phyloP scores from a whole-genome alignment of 2,329 filamentous ascomycete species.

The Diplodia scrobiculata region DNA sequence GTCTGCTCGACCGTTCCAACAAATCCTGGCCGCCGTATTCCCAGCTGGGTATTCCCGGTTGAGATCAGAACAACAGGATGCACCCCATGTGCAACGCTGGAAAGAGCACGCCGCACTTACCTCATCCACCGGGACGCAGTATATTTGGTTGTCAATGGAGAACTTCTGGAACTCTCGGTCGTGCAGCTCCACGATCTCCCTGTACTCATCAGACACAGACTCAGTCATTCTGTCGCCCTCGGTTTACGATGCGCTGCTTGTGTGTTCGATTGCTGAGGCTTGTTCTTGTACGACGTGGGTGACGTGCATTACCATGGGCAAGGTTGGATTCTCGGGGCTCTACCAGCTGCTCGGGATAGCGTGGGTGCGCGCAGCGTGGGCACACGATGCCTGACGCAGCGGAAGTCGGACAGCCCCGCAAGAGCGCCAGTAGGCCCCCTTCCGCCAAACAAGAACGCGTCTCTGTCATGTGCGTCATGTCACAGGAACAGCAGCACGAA shows the following conservation, averaged over 20 bases:
- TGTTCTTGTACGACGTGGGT: slow-evolving; percentile 28
- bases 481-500: slow-evolving; percentile 19
- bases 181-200: slow-evolving; percentile 38
- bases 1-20: background rate
- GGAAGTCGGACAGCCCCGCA: slow-evolving; percentile 28
- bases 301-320: slow-evolving; percentile 26
- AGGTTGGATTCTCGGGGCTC: slow-evolving; percentile 22
- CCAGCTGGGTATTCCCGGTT: background rate
- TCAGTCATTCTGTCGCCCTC: slow-evolving; percentile 29
- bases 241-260: background rate
- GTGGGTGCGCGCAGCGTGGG: slow-evolving; percentile 26
- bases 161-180: slow-evolving; percentile 46
- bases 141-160: slow-evolving; percentile 44
- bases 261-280: slow-evolving; percentile 11
- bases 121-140: slow-evolving; percentile 45
- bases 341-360: slow-evolving; percentile 29
- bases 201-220: slow-evolving; percentile 26
- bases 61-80: background rate
- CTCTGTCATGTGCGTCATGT: slow-evolving; percentile 25
- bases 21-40: background rate
- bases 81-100: background rate
- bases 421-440: slow-evolving; percentile 27
- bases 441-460: slow-evolving; percentile 24
- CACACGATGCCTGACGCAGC: slow-evolving; percentile 30
- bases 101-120: slow-evolving; percentile 32